These are phyloP conservation scores for Penicillium aurantiogriseum DNA, from an alignment of 2,329 filamentous ascomycete species.

Conservation along the genomic window DNA sequence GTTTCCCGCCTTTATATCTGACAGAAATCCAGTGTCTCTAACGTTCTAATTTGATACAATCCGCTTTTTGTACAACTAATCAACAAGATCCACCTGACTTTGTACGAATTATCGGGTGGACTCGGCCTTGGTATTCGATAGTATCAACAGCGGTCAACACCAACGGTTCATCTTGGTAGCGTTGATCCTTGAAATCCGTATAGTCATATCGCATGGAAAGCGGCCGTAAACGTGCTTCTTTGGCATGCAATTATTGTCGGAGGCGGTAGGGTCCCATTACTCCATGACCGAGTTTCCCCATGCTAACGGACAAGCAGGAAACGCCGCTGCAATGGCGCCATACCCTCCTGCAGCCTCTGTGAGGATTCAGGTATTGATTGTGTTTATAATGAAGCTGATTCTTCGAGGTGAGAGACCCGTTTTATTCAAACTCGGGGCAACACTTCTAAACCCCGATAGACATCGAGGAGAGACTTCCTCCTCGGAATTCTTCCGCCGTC, in stretches of 20 bases:
- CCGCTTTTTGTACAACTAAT: too few species aligned
- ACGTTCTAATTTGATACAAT: too few species aligned
- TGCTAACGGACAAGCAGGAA: conserved; percentile 1
- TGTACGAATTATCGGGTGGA: too few species aligned
- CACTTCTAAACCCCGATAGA: not conserved
- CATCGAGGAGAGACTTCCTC: conserved; percentile 4
- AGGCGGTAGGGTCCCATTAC: not conserved
- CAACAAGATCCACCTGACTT: too few species aligned
- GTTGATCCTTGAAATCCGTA: not conserved
- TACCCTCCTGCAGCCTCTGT: conserved; percentile 5
- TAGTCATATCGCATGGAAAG: not conserved
- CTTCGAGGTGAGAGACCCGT: not conserved
- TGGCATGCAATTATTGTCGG: conserved; percentile 6
- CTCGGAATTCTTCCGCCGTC: conserved; percentile 6
- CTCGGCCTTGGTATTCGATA: too few species aligned
- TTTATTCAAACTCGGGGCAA: too few species aligned
- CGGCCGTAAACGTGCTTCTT: conserved; percentile 1
- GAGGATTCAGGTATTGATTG: conserved; percentile 8
- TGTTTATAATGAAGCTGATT: conserved; percentile 5
- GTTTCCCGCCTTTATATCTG: not conserved
- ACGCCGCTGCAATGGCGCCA: conserved; percentile 8
- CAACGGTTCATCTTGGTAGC: not conserved
- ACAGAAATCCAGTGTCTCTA: too few species aligned
- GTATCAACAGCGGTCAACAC: not conserved
- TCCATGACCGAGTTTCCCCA: not conserved